phyloP scores from a whole-genome alignment of 768 basidiomycete species.

The Tephrocybe sp. region DNA sequence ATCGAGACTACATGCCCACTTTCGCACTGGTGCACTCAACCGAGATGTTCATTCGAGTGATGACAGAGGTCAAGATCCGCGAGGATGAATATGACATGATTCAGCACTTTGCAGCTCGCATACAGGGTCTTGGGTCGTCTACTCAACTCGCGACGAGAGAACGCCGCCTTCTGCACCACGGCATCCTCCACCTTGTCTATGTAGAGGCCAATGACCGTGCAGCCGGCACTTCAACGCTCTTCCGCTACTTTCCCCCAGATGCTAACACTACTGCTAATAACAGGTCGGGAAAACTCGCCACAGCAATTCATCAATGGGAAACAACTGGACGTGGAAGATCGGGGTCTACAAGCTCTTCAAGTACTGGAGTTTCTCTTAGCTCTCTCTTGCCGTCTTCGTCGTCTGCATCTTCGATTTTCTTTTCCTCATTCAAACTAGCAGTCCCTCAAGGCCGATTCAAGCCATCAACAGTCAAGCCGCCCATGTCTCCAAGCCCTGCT shows the following conservation, averaged over 20 bases:
- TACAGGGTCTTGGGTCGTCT: conserved; percentile 58
- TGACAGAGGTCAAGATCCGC: conserved; percentile 82
- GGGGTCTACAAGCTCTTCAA: conserved; percentile 32
- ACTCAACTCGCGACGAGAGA: conserved; percentile 66
- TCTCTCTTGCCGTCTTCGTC: conserved; percentile 17
- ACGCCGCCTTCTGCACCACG: conserved; percentile 72
- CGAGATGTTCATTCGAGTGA: conserved; percentile 69
- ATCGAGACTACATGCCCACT: conserved; percentile 71
- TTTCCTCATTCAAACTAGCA: conserved; percentile 18
- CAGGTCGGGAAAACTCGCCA: conserved; percentile 32
- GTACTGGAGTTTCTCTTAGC: conserved; percentile 23
- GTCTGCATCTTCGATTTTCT: conserved; percentile 13
- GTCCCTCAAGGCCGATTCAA: conserved; percentile 10
- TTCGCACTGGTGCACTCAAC: conserved; percentile 66
- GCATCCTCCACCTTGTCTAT: conserved; percentile 49
- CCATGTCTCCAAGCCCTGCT: conserved; percentile 11
- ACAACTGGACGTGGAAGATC: conserved; percentile 36
- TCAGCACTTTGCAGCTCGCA: conserved; percentile 56
- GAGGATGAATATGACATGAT: conserved; percentile 86
- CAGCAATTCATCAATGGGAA: conserved; percentile 48
- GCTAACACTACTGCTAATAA: conserved; percentile 13
- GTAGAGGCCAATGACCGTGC: conserved; percentile 27
- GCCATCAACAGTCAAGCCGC: conserved; percentile 5
- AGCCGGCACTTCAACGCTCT: conserved; percentile 2
- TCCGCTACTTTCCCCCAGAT: conserved; percentile 9